Base-by-base conservation (phyloP, 1,139 yeast species). In the Debaryomyces udenii region DNA sequence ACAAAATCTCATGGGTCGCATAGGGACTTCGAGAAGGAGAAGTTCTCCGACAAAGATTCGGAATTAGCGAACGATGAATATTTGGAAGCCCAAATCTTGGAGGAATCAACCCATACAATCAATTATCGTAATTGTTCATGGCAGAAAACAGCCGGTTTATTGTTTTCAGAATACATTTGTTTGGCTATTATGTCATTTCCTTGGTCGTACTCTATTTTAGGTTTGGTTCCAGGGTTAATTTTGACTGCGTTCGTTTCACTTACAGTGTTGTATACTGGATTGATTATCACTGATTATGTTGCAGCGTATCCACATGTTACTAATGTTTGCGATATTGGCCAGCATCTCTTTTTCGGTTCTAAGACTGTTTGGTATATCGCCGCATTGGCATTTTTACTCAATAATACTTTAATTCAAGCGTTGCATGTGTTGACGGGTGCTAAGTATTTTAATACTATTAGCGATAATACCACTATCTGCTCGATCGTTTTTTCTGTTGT, bases 181-280 rank as follows among this genome's bases (percentile, higher is more conserved):
- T 64, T 80, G 46, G 85, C 85, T 9, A 78, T 79, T 44, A 71
- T 80, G 77, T 76, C 83, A 14, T 80, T 80, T 53, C 86, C 86
- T 0, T 78, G 83, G 83, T 75, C 83, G 5, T 80, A 76, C 52
- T 76, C 83, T 1, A 80, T 79, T 2, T 61, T 80, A 24, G 85
- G 86, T 0, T 57, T 80, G 17, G 74, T 80, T 1, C 82, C 83
- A 1, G 86, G 85, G 0, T 59, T 80, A 17, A 74, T 80, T 27
- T 56, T 80, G 40, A 80, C 85, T 0, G 68, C 70, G 1, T 71
- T 72, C 38, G 78, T 80, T 4, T 70, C 83, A 2, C 49, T 70
- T 13, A 70, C 78, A 6, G 79, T 76, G 27, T 59, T 77, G 28
- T 80, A 80, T 59, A 80, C 85, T 1, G 82, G 83, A 5, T 57